phyloP scores from a whole-genome alignment of 371 early-diverging fungal genomes.

The Spiromyces aspiralis region DNA sequence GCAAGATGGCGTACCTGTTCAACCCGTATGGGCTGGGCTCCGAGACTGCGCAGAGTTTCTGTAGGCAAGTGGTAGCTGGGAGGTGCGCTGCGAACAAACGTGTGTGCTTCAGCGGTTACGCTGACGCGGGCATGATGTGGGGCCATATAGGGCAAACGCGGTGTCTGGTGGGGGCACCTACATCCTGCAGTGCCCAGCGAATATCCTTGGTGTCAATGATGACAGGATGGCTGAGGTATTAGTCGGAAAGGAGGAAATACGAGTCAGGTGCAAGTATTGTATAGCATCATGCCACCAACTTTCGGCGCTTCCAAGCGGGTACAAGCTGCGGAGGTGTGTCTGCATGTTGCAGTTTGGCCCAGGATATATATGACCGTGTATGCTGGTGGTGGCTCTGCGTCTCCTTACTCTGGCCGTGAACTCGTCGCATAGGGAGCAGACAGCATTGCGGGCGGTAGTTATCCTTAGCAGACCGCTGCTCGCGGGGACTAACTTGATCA shows the following conservation, averaged over 20 bases:
- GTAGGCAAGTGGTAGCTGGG: too few relatives aligned
- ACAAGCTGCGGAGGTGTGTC: neutral
- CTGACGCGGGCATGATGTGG: too few relatives aligned
- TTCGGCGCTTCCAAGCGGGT: too few relatives aligned
- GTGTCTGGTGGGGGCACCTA: neutral
- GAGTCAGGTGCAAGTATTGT: neutral
- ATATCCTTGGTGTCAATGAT: neutral
- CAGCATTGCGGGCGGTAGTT: neutral
- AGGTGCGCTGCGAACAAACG: too few relatives aligned
- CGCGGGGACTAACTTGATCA: neutral
- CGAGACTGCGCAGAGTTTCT: slow-evolving; percentile 84
- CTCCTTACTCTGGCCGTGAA: neutral
- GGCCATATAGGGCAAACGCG: neutral
- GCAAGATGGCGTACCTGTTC: slow-evolving; percentile 61
- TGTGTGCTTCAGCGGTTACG: too few relatives aligned
- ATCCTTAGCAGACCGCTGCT: neutral
- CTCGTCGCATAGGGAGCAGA: neutral
- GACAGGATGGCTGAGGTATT: neutral
- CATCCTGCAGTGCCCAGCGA: neutral
- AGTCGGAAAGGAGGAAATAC: neutral
- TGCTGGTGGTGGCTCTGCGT: neutral
- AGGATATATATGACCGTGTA: neutral
- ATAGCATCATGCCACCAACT: too few relatives aligned
- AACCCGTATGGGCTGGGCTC: slow-evolving; percentile 80
- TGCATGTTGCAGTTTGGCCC: neutral